phyloP scores from a whole-genome alignment of 2,329 filamentous ascomycete species.

The Ilyonectria robusta region DNA sequence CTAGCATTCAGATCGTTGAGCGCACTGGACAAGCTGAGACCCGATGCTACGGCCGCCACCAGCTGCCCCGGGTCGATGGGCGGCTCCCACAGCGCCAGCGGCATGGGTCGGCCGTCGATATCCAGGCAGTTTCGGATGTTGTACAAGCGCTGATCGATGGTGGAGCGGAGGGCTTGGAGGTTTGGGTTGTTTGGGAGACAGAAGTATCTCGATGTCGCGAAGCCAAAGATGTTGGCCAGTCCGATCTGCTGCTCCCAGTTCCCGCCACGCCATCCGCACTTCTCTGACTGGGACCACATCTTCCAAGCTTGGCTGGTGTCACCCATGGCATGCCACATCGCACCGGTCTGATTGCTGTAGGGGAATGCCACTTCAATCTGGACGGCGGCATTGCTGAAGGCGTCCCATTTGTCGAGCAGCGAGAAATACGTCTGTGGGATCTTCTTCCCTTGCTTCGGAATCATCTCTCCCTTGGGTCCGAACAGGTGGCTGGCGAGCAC shows the following conservation, averaged over 20 bases:
- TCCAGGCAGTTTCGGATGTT: constrained; percentile 18
- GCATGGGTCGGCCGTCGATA: neutral
- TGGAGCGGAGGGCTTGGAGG: neutral
- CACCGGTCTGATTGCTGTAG: neutral
- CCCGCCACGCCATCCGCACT: too few relatives aligned
- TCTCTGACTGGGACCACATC: too few relatives aligned
- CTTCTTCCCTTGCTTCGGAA: neutral
- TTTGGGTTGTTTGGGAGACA: constrained; percentile 17
- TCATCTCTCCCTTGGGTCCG: constrained; percentile 3
- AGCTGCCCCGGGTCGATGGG: too few relatives aligned
- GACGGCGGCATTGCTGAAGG: neutral
- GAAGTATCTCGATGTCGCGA: constrained; percentile 13
- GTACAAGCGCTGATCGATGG: constrained; percentile 13
- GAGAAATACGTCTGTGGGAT: neutral
- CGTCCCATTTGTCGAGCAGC: neutral
- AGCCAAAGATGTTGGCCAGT: constrained; percentile 19
- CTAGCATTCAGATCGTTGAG: constrained; percentile 7
- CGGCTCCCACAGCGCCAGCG: too few relatives aligned
- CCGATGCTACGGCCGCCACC: neutral
- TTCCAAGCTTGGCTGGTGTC: too few relatives aligned
- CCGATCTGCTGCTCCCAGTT: too few relatives aligned
- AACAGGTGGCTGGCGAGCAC: constrained; percentile 23
- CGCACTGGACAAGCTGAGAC: neutral
- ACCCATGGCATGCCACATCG: too few relatives aligned
- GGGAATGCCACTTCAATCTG: neutral